phyloP scores from a whole-genome alignment of 345 rosid genomes.

The Citropsis articulata region DNA sequence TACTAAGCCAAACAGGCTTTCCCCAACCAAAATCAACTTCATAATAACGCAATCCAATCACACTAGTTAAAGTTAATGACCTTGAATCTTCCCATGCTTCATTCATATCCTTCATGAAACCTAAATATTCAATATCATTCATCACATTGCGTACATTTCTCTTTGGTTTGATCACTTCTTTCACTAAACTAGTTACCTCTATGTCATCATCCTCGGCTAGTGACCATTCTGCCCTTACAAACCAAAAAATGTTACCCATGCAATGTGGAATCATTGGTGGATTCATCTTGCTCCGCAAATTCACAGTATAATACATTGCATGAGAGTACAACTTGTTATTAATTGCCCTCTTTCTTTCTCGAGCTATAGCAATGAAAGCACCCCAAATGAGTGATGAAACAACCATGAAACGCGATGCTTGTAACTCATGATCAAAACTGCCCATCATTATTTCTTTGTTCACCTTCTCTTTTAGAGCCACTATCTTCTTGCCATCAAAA shows the following conservation, averaged over 20 bases:
- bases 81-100: neutral
- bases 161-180: neutral
- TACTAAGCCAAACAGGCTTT: slow-evolving; percentile 22
- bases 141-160: neutral
- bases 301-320: neutral
- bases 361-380: neutral
- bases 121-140: neutral
- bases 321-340: neutral
- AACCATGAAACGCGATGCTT: neutral
- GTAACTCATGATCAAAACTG: neutral
- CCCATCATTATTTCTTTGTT: neutral
- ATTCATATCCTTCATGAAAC: neutral
- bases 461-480: slow-evolving; percentile 9
- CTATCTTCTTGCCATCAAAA: slow-evolving; percentile 13
- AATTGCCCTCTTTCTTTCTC: neutral
- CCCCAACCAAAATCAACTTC: slow-evolving; percentile 34
- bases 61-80: slow-evolving; percentile 15
- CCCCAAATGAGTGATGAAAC: slow-evolving; percentile 24
- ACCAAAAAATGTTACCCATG: slow-evolving; percentile 17
- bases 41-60: slow-evolving; percentile 21
- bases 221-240: slow-evolving; percentile 3
- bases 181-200: neutral
- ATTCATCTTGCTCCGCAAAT: slow-evolving; percentile 1
- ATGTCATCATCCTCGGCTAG: neutral
- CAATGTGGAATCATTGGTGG: slow-evolving; percentile 13